phyloP scores from a whole-genome alignment of 495 filamentous ascomycete species.

The Penicillium maclennaniae region DNA sequence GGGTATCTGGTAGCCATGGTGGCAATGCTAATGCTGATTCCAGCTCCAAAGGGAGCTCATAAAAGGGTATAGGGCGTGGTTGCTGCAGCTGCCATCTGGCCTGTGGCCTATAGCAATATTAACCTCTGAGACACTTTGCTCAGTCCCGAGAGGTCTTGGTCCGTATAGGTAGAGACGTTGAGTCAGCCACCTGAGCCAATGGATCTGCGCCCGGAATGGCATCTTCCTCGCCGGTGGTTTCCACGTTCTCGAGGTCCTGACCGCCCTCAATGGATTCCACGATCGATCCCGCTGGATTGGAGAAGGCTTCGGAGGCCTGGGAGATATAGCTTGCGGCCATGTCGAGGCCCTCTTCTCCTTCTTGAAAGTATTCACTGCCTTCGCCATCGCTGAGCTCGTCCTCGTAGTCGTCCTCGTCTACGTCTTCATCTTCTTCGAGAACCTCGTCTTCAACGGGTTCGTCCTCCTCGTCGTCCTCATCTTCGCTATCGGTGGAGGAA shows the following conservation, averaged over 20 bases:
- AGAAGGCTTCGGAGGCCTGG: conserved; percentile 48
- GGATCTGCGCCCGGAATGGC: background rate
- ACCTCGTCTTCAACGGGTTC: conserved; percentile 40
- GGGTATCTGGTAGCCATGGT: conserved; percentile 17
- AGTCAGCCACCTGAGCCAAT: conserved; percentile 3
- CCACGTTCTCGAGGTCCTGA: conserved; percentile 3
- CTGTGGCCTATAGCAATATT: conserved; percentile 1
- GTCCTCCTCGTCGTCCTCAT: conserved; percentile 43
- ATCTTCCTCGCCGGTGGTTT: conserved; percentile 16
- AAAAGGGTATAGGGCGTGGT: conserved; percentile 10
- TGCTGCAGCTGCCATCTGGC: background rate
- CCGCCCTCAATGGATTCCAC: conserved; percentile 31
- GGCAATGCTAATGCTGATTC: conserved; percentile 15
- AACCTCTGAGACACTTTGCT: conserved; percentile 12
- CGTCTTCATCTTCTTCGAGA: conserved; percentile 41
- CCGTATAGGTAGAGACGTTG: conserved; percentile 22
- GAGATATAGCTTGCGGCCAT: conserved; percentile 61
- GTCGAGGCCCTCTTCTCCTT: conserved; percentile 34
- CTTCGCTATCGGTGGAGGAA: conserved; percentile 69
- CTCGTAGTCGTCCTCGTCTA: conserved; percentile 40
- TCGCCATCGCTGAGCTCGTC: conserved; percentile 38
- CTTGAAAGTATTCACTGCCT: conserved; percentile 41
- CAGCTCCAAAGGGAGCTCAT: conserved; percentile 9
- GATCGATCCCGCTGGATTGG: conserved; percentile 43
- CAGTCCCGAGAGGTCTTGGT: conserved; percentile 18